Evolutionary conservation across 2,329 filamentous ascomycete genomes (phyloP), one percentile per base, ranked within the genome.

Genomic region (Cladorrhinum sp.): DNA sequence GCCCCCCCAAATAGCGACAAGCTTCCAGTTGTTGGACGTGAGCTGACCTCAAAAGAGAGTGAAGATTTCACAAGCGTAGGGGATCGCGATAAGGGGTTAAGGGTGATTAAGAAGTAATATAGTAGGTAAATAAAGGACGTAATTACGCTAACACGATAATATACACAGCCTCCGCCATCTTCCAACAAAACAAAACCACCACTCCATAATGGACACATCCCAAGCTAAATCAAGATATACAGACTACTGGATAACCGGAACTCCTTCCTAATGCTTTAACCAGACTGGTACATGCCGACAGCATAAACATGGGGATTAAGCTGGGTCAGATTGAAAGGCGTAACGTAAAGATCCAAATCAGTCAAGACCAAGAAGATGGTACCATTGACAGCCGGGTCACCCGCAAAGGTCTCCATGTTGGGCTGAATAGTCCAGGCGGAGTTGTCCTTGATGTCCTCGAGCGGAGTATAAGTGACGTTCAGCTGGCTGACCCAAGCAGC

Each of bases 341-440:
- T 93, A 2, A 93, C 80, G 63, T 79, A 86, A 0, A 87, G 66
- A 65, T 92, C 82, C 0, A 73, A 71, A 68, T 94, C 90, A 0
- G 90, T 94, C 10, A 96, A 71, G 0, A 86, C 88, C 52, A 96
- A 76, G 71, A 94, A 95, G 75, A 92, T 89, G 3, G 91, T 95
- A 0, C 84, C 88, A 66, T 95, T 95, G 55, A 90, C 79, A 1
- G 84, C 83, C 0, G 87, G 87, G 59, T 92, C 87, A 1, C 85
- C 84, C 61, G 82, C 78, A 70, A 82, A 95, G 0, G 89, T 88
- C 39, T 84, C 82, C 6, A 82, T 78, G 65, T 89, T 83, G 0
- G 91, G 91, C 78, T 96, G 90, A 63, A 87, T 84, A 0, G 90
- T 91, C 71, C 79, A 88, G 0, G 87, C 89, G 2, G 77, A 77